These are phyloP conservation scores for Trematosphaeria pertusa DNA, from an alignment of 2,329 filamentous ascomycete genomes.

Conservation along the genomic window DNA sequence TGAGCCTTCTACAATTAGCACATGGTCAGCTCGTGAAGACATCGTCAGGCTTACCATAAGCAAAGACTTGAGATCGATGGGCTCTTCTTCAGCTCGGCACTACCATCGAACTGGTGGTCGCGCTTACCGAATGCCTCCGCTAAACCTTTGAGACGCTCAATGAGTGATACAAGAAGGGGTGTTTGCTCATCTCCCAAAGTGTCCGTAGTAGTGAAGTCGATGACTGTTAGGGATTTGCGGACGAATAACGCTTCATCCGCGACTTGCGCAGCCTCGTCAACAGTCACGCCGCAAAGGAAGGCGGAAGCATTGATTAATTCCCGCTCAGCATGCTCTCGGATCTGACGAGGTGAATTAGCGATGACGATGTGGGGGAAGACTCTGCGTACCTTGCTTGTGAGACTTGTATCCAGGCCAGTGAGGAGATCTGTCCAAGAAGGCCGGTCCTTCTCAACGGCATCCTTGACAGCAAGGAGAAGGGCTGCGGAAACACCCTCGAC, in stretches of 20 bases:
- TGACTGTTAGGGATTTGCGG: conserved; percentile 43
- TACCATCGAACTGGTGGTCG: conserved; percentile 4
- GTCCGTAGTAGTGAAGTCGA: conserved; percentile 37
- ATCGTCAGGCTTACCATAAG: conserved; percentile 27
- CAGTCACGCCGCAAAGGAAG: conserved; percentile 27
- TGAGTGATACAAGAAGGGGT: conserved; percentile 29
- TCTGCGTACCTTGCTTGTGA: conserved; percentile 43
- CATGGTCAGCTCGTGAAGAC: too few species aligned
- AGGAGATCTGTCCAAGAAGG: conserved; percentile 54
- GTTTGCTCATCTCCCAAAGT: conserved; percentile 25
- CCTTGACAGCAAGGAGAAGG: conserved; percentile 48
- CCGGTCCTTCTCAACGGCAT: conserved; percentile 49
- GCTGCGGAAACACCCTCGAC: conserved; percentile 38
- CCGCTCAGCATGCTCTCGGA: conserved; percentile 46
- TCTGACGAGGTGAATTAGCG: conserved; percentile 21
- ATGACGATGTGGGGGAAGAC: neutral
- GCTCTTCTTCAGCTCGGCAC: conserved; percentile 1
- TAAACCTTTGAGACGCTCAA: conserved; percentile 42
- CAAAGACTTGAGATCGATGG: conserved; percentile 21
- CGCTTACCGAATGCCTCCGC: conserved; percentile 30
- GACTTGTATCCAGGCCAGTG: conserved; percentile 43
- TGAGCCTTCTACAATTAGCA: conserved; percentile 33
- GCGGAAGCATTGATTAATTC: conserved; percentile 43
- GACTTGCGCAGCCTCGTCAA: conserved; percentile 6
- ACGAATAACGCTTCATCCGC: conserved; percentile 27